Evolutionary conservation across 1,284 basidiomycete species (phyloP).

Genomic region (Tilletiaria anomala): DNA sequence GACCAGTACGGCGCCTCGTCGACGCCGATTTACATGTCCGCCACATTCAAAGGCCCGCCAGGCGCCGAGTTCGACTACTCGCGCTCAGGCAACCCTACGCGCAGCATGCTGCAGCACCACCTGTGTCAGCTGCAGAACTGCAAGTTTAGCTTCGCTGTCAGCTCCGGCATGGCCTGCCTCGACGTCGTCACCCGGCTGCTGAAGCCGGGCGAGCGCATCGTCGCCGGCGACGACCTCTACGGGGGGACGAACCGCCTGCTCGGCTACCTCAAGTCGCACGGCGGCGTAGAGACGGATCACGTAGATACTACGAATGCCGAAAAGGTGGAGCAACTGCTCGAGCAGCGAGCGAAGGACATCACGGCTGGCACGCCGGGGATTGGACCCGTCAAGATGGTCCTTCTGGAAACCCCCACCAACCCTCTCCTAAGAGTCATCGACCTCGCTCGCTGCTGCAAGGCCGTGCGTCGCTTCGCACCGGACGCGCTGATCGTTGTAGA

Average conservation of each 20-base stretch:
- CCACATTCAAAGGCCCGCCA: constrained; percentile 90
- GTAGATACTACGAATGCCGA: constrained; percentile 74
- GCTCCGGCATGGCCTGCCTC: constrained; percentile 93
- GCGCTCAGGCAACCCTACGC: constrained; percentile 88
- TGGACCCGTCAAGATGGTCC: constrained; percentile 55
- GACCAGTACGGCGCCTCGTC: constrained; percentile 90
- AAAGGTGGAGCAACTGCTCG: constrained; percentile 25
- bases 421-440: constrained; percentile 92
- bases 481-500: constrained; percentile 45
- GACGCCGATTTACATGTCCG: constrained; percentile 92
- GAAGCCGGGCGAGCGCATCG: constrained; percentile 83
- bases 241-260: constrained; percentile 94
- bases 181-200: constrained; percentile 87
- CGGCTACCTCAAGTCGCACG: constrained; percentile 73
- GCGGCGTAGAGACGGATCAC: constrained; percentile 79
- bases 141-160: constrained; percentile 73
- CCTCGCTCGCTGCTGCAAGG: constrained; percentile 46
- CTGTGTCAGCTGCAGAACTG: constrained; percentile 34
- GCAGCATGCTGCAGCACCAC: constrained; percentile 43
- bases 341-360: constrained; percentile 17
- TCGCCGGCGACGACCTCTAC: constrained; percentile 94
- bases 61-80: constrained; percentile 80
- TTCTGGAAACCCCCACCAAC: constrained; percentile 94
- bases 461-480: constrained; percentile 29
- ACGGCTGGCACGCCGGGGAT: constrained; percentile 16